phyloP scores from a whole-genome alignment of 2,329 filamentous ascomycete species.

The Aspergillus sp. region DNA sequence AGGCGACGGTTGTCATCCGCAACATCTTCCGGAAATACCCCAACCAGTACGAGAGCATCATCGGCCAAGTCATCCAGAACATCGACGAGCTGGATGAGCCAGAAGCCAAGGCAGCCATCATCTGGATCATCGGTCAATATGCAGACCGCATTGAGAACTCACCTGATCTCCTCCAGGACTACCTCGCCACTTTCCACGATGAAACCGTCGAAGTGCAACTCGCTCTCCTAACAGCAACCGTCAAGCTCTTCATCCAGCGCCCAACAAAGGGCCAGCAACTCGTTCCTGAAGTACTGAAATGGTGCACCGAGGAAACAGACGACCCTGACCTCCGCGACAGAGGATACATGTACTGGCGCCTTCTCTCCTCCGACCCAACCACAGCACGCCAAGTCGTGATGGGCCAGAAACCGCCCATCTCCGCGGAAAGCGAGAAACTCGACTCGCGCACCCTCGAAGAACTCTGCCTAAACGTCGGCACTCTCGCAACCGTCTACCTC shows the following conservation, averaged over 20 bases:
- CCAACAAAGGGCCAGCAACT: constrained; percentile 92
- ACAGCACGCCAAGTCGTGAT: constrained; percentile 87
- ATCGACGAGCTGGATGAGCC: constrained; percentile 95
- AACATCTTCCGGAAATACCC: constrained; percentile 99
- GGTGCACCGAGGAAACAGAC: constrained; percentile 99
- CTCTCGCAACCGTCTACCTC: constrained; percentile 92
- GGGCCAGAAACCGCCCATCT: constrained; percentile 96
- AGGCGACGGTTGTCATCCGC: constrained; percentile 96
- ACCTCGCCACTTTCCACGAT: constrained; percentile 88
- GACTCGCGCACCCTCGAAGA: constrained; percentile 91
- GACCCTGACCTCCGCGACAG: constrained; percentile 94
- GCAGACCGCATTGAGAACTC: constrained; percentile 97
- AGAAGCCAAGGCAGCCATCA: constrained; percentile 97
- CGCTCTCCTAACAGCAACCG: constrained; percentile 88
- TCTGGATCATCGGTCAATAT: constrained; percentile 99
- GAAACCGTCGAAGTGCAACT: constrained; percentile 95
- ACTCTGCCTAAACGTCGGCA: constrained; percentile 95
- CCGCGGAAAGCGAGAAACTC: constrained; percentile 90
- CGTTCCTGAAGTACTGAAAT: constrained; percentile 92
- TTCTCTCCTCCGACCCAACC: constrained; percentile 87
- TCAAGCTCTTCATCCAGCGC: constrained; percentile 96
- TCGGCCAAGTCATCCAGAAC: constrained; percentile 91
- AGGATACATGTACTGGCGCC: constrained; percentile 99
- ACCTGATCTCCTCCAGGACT: constrained; percentile 90
- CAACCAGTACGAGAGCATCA: constrained; percentile 98